A percentile compares a stretch with the other conserved stretches of the same genome.
Conservation (phyloP, 176 grass and related monocot genomes). For the Alloteropsis semialata region DNA sequence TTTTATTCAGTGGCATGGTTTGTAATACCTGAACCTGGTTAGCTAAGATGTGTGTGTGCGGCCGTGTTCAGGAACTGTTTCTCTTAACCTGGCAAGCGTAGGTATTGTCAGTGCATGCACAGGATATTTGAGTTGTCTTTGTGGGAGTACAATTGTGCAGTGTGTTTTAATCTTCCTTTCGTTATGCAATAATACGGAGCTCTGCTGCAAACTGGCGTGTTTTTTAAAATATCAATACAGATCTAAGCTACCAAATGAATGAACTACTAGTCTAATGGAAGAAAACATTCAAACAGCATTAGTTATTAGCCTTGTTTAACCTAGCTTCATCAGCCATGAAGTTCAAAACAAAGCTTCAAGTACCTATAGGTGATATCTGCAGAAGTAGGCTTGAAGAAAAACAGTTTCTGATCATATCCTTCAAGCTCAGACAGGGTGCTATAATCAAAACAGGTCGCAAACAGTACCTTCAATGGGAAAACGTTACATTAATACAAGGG, state of each 20-base stretch:
- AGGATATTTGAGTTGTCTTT: neutral
- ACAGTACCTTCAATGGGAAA: conserved; percentile 66
- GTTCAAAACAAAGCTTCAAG: neutral
- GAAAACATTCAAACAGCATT: neutral
- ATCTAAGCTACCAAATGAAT: conserved; percentile 27
- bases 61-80: neutral
- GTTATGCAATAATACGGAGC: neutral
- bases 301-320: neutral
- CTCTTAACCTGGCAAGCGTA: neutral
- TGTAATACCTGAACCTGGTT: neutral
- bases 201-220: neutral
- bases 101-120: neutral
- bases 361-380: conserved; percentile 88
- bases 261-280: neutral
- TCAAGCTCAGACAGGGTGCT: conserved; percentile 63
- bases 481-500: conserved; percentile 14
- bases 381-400: conserved; percentile 76
- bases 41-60: neutral
- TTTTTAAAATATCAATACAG: neutral
- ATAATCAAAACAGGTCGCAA: conserved; percentile 86
- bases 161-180: neutral
- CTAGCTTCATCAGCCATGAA: conserved; percentile 18
- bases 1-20: neutral
- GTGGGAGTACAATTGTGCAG: neutral
- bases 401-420: conserved; percentile 65